Conservation (phyloP, 2,329 filamentous ascomycete species). For the Aspergillus aculeatus region DNA sequence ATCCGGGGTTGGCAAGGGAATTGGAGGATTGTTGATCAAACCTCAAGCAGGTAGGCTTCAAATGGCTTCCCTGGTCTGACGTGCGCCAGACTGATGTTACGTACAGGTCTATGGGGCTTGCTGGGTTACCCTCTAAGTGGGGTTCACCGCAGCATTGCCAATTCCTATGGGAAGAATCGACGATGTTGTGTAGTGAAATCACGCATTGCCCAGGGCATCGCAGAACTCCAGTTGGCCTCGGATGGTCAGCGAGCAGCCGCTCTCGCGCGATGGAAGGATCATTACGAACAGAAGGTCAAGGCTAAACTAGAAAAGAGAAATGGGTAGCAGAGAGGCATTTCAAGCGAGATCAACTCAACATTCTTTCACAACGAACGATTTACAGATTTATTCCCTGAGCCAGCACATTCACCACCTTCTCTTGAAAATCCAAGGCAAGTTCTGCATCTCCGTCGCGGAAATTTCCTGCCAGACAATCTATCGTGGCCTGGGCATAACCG, state of each 20-base stretch:
- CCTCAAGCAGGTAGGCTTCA: slow-evolving; percentile 11
- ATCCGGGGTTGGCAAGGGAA: slow-evolving; percentile 11
- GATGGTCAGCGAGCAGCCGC: slow-evolving; percentile 3
- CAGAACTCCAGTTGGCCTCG: slow-evolving; percentile 7
- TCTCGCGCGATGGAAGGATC: background rate
- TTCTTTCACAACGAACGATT: background rate
- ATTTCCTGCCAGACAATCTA: slow-evolving; percentile 23
- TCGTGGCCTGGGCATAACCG: slow-evolving; percentile 24
- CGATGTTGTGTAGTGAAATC: slow-evolving; percentile 10
- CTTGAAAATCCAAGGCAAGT: slow-evolving; percentile 26
- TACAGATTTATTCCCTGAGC: background rate
- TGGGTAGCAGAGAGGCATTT: background rate
- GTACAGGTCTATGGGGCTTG: slow-evolving; percentile 15
- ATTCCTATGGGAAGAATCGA: slow-evolving; percentile 11
- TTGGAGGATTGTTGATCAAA: slow-evolving; percentile 12
- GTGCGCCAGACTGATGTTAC: too few relatives aligned
- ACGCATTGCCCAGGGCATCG: slow-evolving; percentile 13
- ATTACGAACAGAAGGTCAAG: background rate
- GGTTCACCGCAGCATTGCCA: slow-evolving; percentile 10
- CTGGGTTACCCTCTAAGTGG: slow-evolving; percentile 15
- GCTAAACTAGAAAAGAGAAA: background rate
- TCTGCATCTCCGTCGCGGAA: slow-evolving; percentile 23
- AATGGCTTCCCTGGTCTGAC: background rate
- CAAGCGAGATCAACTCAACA: background rate
- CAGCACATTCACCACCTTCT: slow-evolving; percentile 20